phyloP scores from a whole-genome alignment of 371 early-diverging fungal species.

The Encephalitozoon cuniculi region DNA sequence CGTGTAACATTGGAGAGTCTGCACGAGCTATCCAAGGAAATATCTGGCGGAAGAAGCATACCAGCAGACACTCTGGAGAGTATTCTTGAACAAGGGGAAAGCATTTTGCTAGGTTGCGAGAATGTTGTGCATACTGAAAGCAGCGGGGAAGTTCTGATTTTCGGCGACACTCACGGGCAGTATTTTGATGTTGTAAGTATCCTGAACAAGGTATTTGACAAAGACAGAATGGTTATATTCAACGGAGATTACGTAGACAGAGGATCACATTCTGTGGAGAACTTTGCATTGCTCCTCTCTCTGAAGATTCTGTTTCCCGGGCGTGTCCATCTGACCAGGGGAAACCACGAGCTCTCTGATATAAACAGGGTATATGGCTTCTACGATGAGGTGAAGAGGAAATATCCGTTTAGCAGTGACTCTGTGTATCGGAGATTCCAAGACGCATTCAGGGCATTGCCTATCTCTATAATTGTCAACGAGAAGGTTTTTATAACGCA shows the following conservation, averaged over 20 bases:
- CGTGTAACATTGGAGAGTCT: not conserved
- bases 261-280: slow-evolving; percentile 84
- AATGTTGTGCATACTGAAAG: slow-evolving; percentile 4
- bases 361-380: slow-evolving; percentile 95
- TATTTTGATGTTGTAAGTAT: slow-evolving; percentile 65
- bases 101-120: not conserved
- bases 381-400: slow-evolving; percentile 86
- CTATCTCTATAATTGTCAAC: slow-evolving; percentile 78
- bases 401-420: slow-evolving; percentile 63
- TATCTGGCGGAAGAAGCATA: not conserved
- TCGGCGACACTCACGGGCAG: slow-evolving; percentile 98
- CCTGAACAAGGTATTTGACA: slow-evolving; percentile 36
- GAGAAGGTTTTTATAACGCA: slow-evolving; percentile 86
- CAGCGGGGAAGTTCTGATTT: slow-evolving; percentile 51
- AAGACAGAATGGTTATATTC: slow-evolving; percentile 64
- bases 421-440: slow-evolving; percentile 65
- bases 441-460: slow-evolving; percentile 82
- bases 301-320: slow-evolving; percentile 70
- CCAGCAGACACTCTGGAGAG: not conserved
- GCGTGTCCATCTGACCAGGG: slow-evolving; percentile 72
- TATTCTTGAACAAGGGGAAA: not conserved
- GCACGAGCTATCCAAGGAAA: not conserved
- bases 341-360: slow-evolving; percentile 92
- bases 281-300: slow-evolving; percentile 74
- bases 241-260: slow-evolving; percentile 91